Base-by-base conservation (phyloP, 2,329 filamentous ascomycete genomes). In the Ophiobolus disseminans region DNA sequence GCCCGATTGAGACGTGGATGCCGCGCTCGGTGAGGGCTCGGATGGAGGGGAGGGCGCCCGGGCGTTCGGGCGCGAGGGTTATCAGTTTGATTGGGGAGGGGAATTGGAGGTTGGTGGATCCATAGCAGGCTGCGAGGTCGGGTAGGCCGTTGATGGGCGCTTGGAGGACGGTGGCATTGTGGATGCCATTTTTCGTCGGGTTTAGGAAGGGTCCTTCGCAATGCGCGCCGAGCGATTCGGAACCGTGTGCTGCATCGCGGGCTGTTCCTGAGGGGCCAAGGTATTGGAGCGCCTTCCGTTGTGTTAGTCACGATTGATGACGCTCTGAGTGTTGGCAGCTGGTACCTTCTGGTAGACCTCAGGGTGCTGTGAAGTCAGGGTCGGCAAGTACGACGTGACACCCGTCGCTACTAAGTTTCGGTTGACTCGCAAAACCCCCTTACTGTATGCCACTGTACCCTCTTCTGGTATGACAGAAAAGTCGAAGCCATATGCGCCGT, bases 401-500 rank as follows among this genome's bases (percentile, higher is more conserved):
- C 92, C 91, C 1, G 89, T 95, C 60, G 83, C 76, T 22, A 91
- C 81, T 42, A 97, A 79, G 22, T 82, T 80, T 57, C 79, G 83
- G 73, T 94, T 94, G 52, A 93, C 80, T 48, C 85, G 79, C 55
- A 79, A 80, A 40, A 96, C 76, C n/a, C 84, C 86, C 70, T 90
- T 87, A 48, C 83, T 82, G 64, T 95, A 96, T 41, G 82, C 79
- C 22, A 79, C 75, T 28, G 60, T 41, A 4, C 62, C 67, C 63
- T 88, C 84, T 13, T 86, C 73, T n/a, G 89, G 84, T 8, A 91
- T 79, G 1, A 86, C 85, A 3, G 90, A 94, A 72, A 95, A 96
- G 77, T 96, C 93, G 78, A 96, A 95, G 47, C 91, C 91, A 65
- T 91, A 93, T 8, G 89, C 91, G 38, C 92, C 92, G 66, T 97